Evolutionary conservation across 2,329 filamentous ascomycete genomes (phyloP).

Genomic region (Teratosphaeria zuluensis): DNA sequence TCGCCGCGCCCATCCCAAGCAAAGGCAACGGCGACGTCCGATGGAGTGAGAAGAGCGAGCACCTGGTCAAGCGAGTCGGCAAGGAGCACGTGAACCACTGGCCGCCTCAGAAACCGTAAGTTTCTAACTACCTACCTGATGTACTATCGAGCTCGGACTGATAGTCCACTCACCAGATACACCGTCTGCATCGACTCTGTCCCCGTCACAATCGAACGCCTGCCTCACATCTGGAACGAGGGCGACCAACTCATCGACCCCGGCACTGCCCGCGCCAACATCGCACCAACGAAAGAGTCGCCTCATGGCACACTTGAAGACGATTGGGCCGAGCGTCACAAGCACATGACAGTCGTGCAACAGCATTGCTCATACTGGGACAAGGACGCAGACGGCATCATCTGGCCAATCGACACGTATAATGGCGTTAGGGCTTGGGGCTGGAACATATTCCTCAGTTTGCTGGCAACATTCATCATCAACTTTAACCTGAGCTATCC

Average conservation of each 20-base stretch:
- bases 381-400: constrained; percentile 38
- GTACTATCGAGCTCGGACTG: too few relatives aligned
- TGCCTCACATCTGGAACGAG: constrained; percentile 15
- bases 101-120: background rate
- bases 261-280: constrained; percentile 34
- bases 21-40: background rate
- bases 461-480: constrained; percentile 39
- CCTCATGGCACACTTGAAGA: constrained; percentile 35
- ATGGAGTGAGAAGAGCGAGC: background rate
- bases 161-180: constrained; percentile 3
- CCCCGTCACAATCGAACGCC: constrained; percentile 15
- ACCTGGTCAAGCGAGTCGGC: background rate
- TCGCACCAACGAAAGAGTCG: constrained; percentile 30
- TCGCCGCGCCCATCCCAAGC: background rate
- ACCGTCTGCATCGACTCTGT: constrained; percentile 10
- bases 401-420: constrained; percentile 45
- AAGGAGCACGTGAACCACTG: background rate
- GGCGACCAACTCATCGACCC: constrained; percentile 15
- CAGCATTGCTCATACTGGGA: constrained; percentile 44
- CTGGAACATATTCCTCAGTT: constrained; percentile 34
- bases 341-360: constrained; percentile 39
- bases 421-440: constrained; percentile 37
- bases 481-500: constrained; percentile 42
- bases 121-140: background rate
- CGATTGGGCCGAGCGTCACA: constrained; percentile 29